A percentile compares a stretch with the other conserved stretches of the same genome.
Evolutionary conservation across 2,329 filamentous ascomycete species (phyloP).

Genomic region (Ophiostoma sp.): DNA sequence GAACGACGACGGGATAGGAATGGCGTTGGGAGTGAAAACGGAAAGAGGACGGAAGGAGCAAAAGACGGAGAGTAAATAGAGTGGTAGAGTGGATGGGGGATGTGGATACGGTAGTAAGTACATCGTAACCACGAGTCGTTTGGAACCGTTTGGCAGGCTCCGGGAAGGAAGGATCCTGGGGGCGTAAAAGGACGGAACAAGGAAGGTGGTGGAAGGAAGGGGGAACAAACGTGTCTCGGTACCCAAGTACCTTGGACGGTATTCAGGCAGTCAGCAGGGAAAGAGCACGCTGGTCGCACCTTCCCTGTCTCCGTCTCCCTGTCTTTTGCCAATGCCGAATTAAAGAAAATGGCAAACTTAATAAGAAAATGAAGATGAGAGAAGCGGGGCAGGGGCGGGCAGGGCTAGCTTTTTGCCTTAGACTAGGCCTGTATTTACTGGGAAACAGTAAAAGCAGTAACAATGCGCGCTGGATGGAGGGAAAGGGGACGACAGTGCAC

Average conservation of each 20-base stretch:
- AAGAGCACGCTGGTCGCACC: not conserved
- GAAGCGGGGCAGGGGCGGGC: not conserved
- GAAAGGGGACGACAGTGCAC: not conserved
- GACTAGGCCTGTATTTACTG: constrained; percentile 15
- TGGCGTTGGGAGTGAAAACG: not conserved
- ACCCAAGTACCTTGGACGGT: constrained; percentile 15
- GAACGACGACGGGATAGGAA: constrained; percentile 3
- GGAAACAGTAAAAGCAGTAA: constrained; percentile 6
- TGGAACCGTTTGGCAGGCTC: constrained; percentile 16
- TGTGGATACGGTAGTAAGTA: not conserved
- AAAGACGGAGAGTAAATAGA: not conserved
- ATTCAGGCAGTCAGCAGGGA: not conserved
- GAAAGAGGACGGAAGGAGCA: not conserved
- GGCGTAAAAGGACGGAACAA: not conserved
- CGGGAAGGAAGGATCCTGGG: constrained; percentile 2
- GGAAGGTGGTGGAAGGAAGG: not conserved
- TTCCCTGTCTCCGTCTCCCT: not conserved
- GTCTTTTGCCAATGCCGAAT: not conserved
- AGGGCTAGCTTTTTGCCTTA: constrained; percentile 10
- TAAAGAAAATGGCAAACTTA: not conserved
- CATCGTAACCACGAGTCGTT: constrained; percentile 4
- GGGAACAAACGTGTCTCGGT: constrained; percentile 17
- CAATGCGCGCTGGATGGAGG: constrained; percentile 1
- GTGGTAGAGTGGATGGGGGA: not conserved
- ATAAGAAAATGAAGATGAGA: constrained; percentile 8